Evolutionary conservation across 495 filamentous ascomycete species (phyloP).

Genomic region (Xylaria sp.): DNA sequence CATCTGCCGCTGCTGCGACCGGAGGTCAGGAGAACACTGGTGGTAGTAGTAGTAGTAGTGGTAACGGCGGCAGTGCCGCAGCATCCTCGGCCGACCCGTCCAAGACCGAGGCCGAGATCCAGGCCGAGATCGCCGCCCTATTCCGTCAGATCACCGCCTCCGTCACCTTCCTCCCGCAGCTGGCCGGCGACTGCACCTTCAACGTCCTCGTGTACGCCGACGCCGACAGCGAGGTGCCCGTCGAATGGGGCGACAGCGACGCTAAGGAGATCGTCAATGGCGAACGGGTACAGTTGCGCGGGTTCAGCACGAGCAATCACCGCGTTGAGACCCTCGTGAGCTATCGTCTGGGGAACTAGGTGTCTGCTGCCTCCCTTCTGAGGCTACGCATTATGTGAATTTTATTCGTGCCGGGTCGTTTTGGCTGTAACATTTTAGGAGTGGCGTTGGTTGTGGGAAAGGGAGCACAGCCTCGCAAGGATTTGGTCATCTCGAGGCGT

Average conservation of each 20-base stretch:
- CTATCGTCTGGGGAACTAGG: conserved; percentile 66
- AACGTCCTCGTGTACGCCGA: conserved; percentile 98
- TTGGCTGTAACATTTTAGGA: not conserved
- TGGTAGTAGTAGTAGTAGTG: conserved; percentile 21
- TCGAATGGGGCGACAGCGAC: conserved; percentile 99
- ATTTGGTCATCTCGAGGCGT: conserved; percentile 22
- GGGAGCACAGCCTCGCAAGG: not conserved
- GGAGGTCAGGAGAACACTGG: conserved; percentile 55
- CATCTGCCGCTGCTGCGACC: conserved; percentile 58
- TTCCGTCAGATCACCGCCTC: conserved; percentile 98
- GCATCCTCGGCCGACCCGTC: conserved; percentile 56
- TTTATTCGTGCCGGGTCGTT: not conserved
- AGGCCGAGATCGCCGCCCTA: conserved; percentile 91
- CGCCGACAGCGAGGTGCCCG: conserved; percentile 92
- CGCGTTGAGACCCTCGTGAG: conserved; percentile 93
- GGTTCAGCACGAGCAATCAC: conserved; percentile 94
- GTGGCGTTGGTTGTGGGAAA: not conserved
- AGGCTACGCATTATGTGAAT: not conserved
- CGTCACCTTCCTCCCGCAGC: conserved; percentile 93
- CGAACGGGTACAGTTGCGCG: conserved; percentile 93
- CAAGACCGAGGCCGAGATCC: conserved; percentile 92
- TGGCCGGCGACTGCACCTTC: conserved; percentile 94
- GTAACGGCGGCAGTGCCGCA: conserved; percentile 18
- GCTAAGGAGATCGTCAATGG: conserved; percentile 96
- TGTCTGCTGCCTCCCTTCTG: not conserved